These are phyloP conservation scores for Piloderma croceum DNA, from an alignment of 768 basidiomycete genomes.

Conservation along the genomic window DNA sequence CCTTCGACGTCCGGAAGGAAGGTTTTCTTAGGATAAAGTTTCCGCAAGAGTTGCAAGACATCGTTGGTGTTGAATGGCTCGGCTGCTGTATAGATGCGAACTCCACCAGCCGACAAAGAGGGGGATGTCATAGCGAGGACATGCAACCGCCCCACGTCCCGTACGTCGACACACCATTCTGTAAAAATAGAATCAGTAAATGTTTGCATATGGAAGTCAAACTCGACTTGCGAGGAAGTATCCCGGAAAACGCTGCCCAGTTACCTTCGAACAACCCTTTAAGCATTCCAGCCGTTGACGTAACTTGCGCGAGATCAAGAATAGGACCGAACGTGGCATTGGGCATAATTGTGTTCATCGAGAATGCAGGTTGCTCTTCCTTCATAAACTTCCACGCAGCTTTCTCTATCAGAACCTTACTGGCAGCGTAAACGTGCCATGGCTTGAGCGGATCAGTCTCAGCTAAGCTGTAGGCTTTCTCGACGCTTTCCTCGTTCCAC, in stretches of 20 bases:
- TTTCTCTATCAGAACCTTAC: constrained; percentile 19
- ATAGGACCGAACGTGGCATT: not conserved
- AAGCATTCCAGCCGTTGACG: not conserved
- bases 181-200: constrained; percentile 8
- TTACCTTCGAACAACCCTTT: not conserved
- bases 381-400: constrained; percentile 16
- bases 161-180: constrained; percentile 24
- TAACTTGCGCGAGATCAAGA: constrained; percentile 1
- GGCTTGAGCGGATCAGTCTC: not conserved
- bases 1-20: not conserved
- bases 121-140: constrained; percentile 16
- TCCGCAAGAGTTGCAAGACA: not conserved
- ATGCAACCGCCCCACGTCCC: constrained; percentile 28
- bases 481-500: constrained; percentile 18
- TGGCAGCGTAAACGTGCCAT: constrained; percentile 9
- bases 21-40: not conserved
- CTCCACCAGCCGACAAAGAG: not conserved
- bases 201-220: constrained; percentile 12
- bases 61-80: not conserved
- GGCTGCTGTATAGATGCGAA: not conserved
- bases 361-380: constrained; percentile 6
- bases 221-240: constrained; percentile 3
- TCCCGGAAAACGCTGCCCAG: constrained; percentile 5
- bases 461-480: constrained; percentile 11
- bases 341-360: constrained; percentile 6